Evolutionary conservation across 2,329 filamentous ascomycete species (phyloP).

Genomic region (Ramularia endophylla): DNA sequence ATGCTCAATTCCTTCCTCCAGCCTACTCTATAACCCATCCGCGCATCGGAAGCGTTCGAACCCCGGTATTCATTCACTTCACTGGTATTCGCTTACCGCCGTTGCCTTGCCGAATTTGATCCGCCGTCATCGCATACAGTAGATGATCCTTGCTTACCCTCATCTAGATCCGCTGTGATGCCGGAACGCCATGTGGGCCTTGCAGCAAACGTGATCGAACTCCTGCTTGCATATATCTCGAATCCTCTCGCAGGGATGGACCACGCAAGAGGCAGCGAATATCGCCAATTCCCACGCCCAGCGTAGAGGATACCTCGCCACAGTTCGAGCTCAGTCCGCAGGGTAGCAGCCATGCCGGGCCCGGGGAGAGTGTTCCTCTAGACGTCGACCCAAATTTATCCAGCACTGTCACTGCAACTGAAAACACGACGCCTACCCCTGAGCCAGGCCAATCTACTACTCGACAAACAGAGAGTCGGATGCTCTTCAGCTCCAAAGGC

Average conservation of each 20-base stretch:
- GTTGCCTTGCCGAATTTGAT: too few species aligned
- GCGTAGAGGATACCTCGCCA: slow-evolving; percentile 15
- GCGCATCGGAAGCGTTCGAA: too few species aligned
- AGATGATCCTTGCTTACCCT: too few species aligned
- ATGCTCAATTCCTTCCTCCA: too few species aligned
- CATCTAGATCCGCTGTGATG: slow-evolving; percentile 17
- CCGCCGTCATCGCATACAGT: too few species aligned
- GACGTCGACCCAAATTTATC: too few species aligned
- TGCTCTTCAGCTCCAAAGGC: slow-evolving; percentile 49
- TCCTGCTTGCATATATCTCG: slow-evolving; percentile 15
- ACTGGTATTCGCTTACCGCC: too few species aligned
- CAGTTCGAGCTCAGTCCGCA: slow-evolving; percentile 9
- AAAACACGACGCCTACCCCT: slow-evolving; percentile 13
- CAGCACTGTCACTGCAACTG: slow-evolving; percentile 3
- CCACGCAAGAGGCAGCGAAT: slow-evolving; percentile 17
- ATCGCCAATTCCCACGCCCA: slow-evolving; percentile 16
- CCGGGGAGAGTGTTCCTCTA: too few species aligned
- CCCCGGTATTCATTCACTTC: too few species aligned
- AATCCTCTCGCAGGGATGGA: slow-evolving; percentile 6
- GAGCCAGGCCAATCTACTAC: slow-evolving; percentile 13
- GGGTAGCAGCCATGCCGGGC: not conserved
- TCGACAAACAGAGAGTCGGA: slow-evolving; percentile 28
- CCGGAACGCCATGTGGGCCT: slow-evolving; percentile 16
- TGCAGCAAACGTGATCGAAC: slow-evolving; percentile 17
- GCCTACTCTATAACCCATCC: too few species aligned